A percentile compares a stretch with the other conserved stretches of the same genome.
These are phyloP conservation scores for Abortiporus biennis DNA, from an alignment of 1,284 basidiomycete genomes.

Conservation along the genomic window DNA sequence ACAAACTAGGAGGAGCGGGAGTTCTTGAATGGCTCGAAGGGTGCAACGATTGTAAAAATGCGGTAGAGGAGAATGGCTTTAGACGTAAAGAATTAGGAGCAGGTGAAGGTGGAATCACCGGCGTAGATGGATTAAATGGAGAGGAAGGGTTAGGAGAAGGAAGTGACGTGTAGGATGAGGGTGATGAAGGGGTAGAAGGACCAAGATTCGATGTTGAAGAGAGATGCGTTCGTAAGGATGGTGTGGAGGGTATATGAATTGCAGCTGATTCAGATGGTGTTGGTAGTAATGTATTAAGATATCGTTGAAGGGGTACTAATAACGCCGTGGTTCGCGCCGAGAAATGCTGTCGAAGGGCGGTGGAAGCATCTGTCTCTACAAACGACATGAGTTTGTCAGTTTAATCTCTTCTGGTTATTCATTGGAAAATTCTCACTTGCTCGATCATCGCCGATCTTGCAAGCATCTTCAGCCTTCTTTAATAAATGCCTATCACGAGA, in stretches of 20 bases:
- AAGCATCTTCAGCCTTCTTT: conserved; percentile 57
- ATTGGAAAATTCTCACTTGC: conserved; percentile 38
- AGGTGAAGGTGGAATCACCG: conserved; percentile 5
- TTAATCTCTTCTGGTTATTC: background rate
- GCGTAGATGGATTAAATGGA: background rate
- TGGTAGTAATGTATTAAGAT: conserved; percentile 88
- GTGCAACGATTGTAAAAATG: conserved; percentile 79
- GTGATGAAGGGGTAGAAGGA: conserved; percentile 4
- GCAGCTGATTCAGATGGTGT: conserved; percentile 34
- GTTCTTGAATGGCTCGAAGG: conserved; percentile 22
- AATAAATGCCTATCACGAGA: conserved; percentile 79
- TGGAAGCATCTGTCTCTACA: conserved; percentile 56
- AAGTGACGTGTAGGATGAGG: background rate
- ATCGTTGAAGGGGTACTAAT: conserved; percentile 89
- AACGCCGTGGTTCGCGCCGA: conserved; percentile 83
- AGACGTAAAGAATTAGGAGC: conserved; percentile 32
- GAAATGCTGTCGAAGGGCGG: conserved; percentile 80
- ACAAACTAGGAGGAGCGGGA: conserved; percentile 8
- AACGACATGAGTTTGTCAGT: conserved; percentile 1
- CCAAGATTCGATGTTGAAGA: background rate
- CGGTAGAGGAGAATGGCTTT: conserved; percentile 73
- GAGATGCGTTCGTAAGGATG: conserved; percentile 3
- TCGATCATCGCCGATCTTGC: conserved; percentile 35
- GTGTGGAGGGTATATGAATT: background rate
- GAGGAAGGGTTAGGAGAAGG: conserved; percentile 2